These are phyloP conservation scores for Copromyces sp. DNA, from an alignment of 495 filamentous ascomycete species.

Conservation along the genomic window DNA sequence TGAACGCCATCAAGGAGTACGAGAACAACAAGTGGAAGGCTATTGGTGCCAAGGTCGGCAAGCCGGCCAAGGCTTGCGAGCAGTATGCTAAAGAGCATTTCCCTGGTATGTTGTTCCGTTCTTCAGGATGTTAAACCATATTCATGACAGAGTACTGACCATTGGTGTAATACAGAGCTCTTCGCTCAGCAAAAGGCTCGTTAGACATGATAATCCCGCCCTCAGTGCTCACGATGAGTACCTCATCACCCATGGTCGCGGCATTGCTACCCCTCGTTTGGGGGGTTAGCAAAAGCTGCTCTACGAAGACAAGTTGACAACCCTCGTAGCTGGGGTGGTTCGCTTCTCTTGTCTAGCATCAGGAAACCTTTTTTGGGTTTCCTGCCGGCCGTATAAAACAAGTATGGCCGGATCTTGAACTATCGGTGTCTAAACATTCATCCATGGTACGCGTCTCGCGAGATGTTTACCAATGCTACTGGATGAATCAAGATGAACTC, in stretches of 20 bases:
- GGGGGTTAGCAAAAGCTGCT: not conserved
- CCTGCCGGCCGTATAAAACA: not conserved
- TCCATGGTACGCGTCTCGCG: not conserved
- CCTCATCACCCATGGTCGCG: not conserved
- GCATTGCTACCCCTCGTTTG: not conserved
- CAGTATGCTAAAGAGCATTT: slow-evolving; percentile 98
- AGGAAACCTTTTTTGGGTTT: not conserved
- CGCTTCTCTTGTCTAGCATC: not conserved
- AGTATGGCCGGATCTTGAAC: not conserved
- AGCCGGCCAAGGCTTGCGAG: slow-evolving; percentile 98
- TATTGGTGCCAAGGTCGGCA: slow-evolving; percentile 91
- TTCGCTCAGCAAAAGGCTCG: not conserved
- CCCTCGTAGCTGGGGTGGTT: not conserved
- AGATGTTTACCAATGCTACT: not conserved
- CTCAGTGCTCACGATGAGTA: not conserved
- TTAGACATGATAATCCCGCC: not conserved
- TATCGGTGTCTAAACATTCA: not conserved
- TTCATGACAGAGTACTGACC: not conserved
- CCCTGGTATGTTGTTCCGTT: slow-evolving; percentile 23
- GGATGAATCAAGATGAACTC: not conserved
- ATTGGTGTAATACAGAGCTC: not conserved
- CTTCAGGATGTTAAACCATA: not conserved
- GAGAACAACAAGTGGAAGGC: slow-evolving; percentile 97
- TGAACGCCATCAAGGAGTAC: slow-evolving; percentile 96
- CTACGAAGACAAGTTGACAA: not conserved